Base-by-base conservation (phyloP, 176 grass and related monocot species). In the Phoenix dactylifera region DNA sequence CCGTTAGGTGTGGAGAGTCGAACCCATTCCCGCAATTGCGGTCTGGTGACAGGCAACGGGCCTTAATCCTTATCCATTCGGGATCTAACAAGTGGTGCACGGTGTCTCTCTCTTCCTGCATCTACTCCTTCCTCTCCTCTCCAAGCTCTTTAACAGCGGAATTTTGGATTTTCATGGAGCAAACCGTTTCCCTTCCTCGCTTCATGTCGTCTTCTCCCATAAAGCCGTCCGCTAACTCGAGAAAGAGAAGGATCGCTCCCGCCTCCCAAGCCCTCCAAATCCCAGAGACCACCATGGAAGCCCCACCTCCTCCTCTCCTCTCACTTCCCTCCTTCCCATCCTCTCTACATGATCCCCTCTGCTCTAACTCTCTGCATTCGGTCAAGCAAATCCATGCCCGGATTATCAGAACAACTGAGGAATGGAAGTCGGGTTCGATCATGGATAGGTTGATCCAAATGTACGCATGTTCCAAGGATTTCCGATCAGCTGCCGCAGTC, bases 131-230 rank as follows among this genome's bases (percentile, higher is more conserved):
- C 35, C 2, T 44, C 35, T 14, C 35, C 7, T 44, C 35, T 44
- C 35, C 1, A 44, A 44, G 35, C 7, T 44, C 35, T 12, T 3
- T 12, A 14, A 14, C 35, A 2, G 35, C 2, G 9, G 35, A 44
- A 44, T 44, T 44, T 44, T 44, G 7, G 9, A 44, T 14, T 44
- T 44, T 9, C 65, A 94, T 94, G 89, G 84, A 83, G 68, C 80
- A 79, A 63, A 63, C 80, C 26, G 54, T 85, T 75, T 89, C 72
- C 65, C 58, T 82, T 57, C 72, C 55, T 25, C 25, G 7, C 24
- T 18, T 76, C 17, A 54, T 67, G 17, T 56, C 77, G 44, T 50
- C 66, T 69, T 72, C 68, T 59, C 55, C 70, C 24, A 19, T 16
- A 22, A 67, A 28, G 23, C 24, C 23, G 24, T 67, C 59, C 32